Evolutionary conservation across 2,329 filamentous ascomycete genomes (phyloP).

Genomic region (Fragosphaeria purpurea): DNA sequence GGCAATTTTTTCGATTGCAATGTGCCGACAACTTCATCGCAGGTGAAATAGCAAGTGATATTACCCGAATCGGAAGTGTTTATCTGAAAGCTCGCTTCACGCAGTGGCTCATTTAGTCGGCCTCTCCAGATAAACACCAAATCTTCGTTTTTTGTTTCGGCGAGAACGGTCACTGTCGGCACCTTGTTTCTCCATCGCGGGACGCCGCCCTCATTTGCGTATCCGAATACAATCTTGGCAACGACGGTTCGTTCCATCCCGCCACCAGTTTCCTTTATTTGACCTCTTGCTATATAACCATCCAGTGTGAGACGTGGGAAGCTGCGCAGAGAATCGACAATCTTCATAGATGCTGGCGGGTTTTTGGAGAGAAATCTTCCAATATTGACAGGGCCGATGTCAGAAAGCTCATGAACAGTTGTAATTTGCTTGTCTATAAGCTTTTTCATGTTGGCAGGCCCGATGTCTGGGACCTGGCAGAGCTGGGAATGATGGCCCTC

Average conservation of each 20-base stretch:
- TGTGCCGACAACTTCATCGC: slow-evolving; percentile 71
- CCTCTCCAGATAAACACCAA: slow-evolving; percentile 59
- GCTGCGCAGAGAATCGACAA: slow-evolving; percentile 52
- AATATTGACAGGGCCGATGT: slow-evolving; percentile 58
- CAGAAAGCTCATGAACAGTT: slow-evolving; percentile 60
- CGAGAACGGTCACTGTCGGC: slow-evolving; percentile 64
- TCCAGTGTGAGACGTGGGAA: slow-evolving; percentile 54
- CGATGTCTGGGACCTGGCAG: slow-evolving; percentile 72
- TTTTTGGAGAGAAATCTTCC: slow-evolving; percentile 70
- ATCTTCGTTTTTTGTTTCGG: slow-evolving; percentile 58
- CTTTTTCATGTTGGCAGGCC: slow-evolving; percentile 63
- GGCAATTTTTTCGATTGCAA: slow-evolving; percentile 22
- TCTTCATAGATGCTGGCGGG: slow-evolving; percentile 67
- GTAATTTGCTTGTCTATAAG: slow-evolving; percentile 61
- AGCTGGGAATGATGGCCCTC: slow-evolving; percentile 74
- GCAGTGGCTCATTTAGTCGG: slow-evolving; percentile 48
- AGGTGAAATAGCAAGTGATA: slow-evolving; percentile 63
- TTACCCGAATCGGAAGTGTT: slow-evolving; percentile 44
- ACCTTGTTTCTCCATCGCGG: slow-evolving; percentile 53
- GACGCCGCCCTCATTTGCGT: slow-evolving; percentile 54
- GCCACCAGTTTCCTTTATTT: slow-evolving; percentile 18
- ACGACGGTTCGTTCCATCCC: slow-evolving; percentile 18
- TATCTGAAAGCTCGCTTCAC: slow-evolving; percentile 49
- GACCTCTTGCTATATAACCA: slow-evolving; percentile 13
- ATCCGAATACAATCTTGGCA: slow-evolving; percentile 54